Evolutionary conservation across 2,329 filamentous ascomycete species (phyloP).

Genomic region (Ophiostoma quercus): DNA sequence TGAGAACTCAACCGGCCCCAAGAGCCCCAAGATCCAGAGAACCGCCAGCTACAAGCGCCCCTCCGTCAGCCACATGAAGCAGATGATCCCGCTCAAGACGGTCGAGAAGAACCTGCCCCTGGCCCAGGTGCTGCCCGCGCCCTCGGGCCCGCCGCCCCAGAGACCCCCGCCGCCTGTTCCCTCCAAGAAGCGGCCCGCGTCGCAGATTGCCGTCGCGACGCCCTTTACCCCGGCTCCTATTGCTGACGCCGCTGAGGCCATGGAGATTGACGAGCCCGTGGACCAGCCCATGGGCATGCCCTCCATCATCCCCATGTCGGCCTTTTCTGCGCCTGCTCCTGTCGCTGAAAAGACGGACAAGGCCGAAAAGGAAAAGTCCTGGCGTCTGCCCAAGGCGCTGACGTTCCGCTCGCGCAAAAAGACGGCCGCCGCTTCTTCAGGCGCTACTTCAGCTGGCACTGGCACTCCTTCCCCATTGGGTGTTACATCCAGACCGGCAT

Average conservation of each 20-base stretch:
- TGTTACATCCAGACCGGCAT: neutral
- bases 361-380: neutral
- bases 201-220: neutral
- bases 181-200: neutral
- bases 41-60: constrained; percentile 8
- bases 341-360: neutral
- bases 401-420: constrained; percentile 6
- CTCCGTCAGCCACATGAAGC: constrained; percentile 11
- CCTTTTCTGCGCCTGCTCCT: neutral
- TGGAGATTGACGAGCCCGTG: neutral
- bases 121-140: neutral
- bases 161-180: neutral
- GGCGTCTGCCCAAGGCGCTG: neutral
- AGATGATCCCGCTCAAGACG: constrained; percentile 16
- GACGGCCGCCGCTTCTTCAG: neutral
- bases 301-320: neutral
- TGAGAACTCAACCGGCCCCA: neutral
- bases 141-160: neutral
- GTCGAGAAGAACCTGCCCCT: constrained; percentile 3
- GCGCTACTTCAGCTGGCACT: neutral
- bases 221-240: neutral
- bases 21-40: neutral
- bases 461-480: constrained; percentile 1
- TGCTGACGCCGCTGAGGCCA: neutral
- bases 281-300: constrained; percentile 1